phyloP scores from a whole-genome alignment of 2,329 filamentous ascomycete species.

The Aspergillus nomiae region DNA sequence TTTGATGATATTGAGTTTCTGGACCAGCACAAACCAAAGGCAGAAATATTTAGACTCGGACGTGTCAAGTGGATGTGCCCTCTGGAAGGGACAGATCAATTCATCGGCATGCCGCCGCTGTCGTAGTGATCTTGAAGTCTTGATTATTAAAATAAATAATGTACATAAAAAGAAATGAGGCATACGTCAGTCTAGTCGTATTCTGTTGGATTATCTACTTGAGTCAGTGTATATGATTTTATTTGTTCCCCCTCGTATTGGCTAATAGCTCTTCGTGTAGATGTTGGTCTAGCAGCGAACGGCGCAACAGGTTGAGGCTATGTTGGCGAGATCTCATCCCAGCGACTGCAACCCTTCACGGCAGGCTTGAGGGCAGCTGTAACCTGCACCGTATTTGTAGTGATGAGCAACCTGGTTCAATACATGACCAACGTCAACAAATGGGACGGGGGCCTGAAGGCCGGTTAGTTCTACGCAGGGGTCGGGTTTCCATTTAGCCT shows the following conservation, averaged over 20 bases:
- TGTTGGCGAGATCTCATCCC: slow-evolving; percentile 40
- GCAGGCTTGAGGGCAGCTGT: slow-evolving; percentile 13
- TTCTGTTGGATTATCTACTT: too few species aligned
- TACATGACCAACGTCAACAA: slow-evolving; percentile 16
- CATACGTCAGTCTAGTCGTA: accelerated
- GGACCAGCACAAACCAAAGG: slow-evolving; percentile 30
- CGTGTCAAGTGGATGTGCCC: slow-evolving; percentile 28
- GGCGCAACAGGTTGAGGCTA: slow-evolving; percentile 33
- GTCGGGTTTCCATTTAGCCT: slow-evolving; percentile 11
- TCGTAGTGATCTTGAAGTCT: background rate
- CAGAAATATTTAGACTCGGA: slow-evolving; percentile 33
- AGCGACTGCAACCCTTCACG: slow-evolving; percentile 31
- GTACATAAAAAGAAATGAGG: too few species aligned
- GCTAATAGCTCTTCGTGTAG: slow-evolving; percentile 3
- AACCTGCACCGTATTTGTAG: slow-evolving; percentile 9
- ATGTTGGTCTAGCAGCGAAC: slow-evolving; percentile 28
- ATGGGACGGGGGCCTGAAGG: slow-evolving; percentile 16
- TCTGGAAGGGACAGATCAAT: slow-evolving; percentile 28
- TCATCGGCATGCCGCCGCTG: slow-evolving; percentile 26
- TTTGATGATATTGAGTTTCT: slow-evolving; percentile 34
- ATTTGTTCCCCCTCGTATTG: too few species aligned
- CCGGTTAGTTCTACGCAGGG: slow-evolving; percentile 14
- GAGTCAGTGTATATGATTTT: too few species aligned
- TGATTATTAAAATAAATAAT: too few species aligned
- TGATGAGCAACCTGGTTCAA: slow-evolving; percentile 11